These are phyloP conservation scores for Malania oleifera DNA, from an alignment of 164 flowering plant genomes.

Conservation along the genomic window DNA sequence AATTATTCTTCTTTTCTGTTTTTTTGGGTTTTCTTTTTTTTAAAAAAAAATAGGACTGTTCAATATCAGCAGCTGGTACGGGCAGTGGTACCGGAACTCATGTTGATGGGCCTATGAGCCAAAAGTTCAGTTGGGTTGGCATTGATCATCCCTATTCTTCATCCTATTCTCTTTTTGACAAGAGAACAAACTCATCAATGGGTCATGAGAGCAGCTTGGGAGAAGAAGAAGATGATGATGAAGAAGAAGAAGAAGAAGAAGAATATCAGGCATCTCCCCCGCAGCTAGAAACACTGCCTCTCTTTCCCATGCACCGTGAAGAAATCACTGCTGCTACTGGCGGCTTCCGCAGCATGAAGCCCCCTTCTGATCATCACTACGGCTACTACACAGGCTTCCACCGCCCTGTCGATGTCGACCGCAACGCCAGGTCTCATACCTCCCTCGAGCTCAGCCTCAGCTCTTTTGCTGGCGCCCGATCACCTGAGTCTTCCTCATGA, in stretches of 20 bases:
- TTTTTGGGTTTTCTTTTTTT: neutral
- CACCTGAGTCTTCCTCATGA: conserved; percentile 11
- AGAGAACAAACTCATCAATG: conserved; percentile 6
- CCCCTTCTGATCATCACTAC: neutral
- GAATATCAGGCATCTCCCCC: conserved; percentile 21
- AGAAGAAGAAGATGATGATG: conserved; percentile 18
- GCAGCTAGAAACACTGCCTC: conserved; percentile 70
- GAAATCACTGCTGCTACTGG: too few species aligned
- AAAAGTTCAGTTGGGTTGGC: conserved; percentile 46
- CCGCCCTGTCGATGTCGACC: conserved; percentile 13
- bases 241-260: conserved; percentile 21
- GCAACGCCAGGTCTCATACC: conserved; percentile 21
- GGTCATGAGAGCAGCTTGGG: too few species aligned
- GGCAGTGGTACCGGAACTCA: neutral
- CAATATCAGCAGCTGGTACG: conserved; percentile 43
- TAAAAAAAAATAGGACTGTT: conserved; percentile 54
- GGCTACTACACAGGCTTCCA: conserved; percentile 32
- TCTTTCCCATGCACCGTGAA: conserved; percentile 75
- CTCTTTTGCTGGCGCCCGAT: conserved; percentile 29
- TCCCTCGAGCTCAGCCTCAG: conserved; percentile 78
- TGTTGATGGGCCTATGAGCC: conserved; percentile 27
- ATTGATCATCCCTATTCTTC: conserved; percentile 35
- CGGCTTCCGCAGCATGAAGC: conserved; percentile 21
- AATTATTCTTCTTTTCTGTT: neutral
- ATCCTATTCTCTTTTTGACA: conserved; percentile 27